phyloP scores from a whole-genome alignment of 495 filamentous ascomycete species.

The Thermochaetoides thermophila region DNA sequence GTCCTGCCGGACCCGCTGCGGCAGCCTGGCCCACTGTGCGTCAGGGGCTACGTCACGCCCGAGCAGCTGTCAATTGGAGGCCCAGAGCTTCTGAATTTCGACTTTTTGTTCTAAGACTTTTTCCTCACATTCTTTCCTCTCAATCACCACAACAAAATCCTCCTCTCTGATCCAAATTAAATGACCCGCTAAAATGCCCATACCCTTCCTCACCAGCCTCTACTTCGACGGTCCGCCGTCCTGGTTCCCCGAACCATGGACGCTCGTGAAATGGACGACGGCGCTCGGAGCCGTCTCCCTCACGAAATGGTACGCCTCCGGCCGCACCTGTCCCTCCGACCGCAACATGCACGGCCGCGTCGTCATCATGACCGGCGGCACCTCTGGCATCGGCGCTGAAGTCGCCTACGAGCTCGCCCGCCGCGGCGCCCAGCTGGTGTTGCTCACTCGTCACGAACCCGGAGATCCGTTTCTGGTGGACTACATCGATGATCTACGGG shows the following conservation, averaged over 20 bases:
- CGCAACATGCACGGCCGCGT: conserved; percentile 85
- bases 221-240: conserved; percentile 47
- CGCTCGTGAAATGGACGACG: conserved; percentile 42
- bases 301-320: conserved; percentile 66
- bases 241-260: conserved; percentile 49
- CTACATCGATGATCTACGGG: conserved; percentile 78
- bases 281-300: conserved; percentile 45
- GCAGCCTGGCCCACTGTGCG: too few relatives aligned
- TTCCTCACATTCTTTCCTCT: too few relatives aligned
- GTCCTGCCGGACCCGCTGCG: too few relatives aligned
- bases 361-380: conserved; percentile 88
- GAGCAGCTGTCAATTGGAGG: too few relatives aligned
- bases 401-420: conserved; percentile 57
- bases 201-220: conserved; percentile 51
- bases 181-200: conserved; percentile 48
- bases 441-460: conserved; percentile 68
- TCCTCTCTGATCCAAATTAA: conserved; percentile 1
- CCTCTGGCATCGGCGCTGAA: conserved; percentile 77
- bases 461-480: conserved; percentile 81
- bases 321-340: conserved; percentile 61
- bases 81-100: too few relatives aligned
- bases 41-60: too few relatives aligned
- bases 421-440: conserved; percentile 79
- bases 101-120: too few relatives aligned
- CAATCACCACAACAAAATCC: too few relatives aligned